Evolutionary conservation across 106 monocot genomes (phyloP).

Genomic region (Acorus calamus): DNA sequence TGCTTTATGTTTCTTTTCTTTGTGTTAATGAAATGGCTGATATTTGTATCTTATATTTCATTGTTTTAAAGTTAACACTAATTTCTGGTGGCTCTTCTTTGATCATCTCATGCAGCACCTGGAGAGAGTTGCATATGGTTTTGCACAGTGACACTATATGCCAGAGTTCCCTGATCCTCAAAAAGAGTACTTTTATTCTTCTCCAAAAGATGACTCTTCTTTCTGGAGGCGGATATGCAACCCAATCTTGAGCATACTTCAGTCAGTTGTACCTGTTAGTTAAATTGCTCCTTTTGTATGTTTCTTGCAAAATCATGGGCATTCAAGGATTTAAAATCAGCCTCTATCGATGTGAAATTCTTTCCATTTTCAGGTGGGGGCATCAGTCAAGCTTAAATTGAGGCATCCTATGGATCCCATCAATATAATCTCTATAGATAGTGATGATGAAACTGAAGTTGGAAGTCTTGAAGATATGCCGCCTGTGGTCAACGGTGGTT

Average conservation of each 20-base stretch:
- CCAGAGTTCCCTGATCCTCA: not conserved
- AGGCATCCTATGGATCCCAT: constrained; percentile 24
- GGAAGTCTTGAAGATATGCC: constrained; percentile 1
- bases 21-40: too few species aligned
- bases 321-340: too few species aligned
- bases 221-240: not conserved
- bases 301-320: too few species aligned
- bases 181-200: not conserved
- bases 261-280: not conserved
- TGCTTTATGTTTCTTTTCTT: too few species aligned
- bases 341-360: not conserved
- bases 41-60: too few species aligned
- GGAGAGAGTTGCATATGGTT: too few species aligned
- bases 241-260: not conserved
- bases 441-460: constrained; percentile 25
- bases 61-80: too few species aligned
- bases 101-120: too few species aligned
- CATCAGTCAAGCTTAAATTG: not conserved
- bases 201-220: not conserved
- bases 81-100: too few species aligned
- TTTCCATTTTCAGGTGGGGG: constrained; percentile 6
- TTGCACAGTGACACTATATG: not conserved
- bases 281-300: not conserved
- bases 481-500: not conserved
- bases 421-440: constrained; percentile 35